Evolutionary conservation across 2,329 filamentous ascomycete genomes (phyloP), one percentile per base, ranked within the genome.

Genomic region (Trematosphaeria pertusa): DNA sequence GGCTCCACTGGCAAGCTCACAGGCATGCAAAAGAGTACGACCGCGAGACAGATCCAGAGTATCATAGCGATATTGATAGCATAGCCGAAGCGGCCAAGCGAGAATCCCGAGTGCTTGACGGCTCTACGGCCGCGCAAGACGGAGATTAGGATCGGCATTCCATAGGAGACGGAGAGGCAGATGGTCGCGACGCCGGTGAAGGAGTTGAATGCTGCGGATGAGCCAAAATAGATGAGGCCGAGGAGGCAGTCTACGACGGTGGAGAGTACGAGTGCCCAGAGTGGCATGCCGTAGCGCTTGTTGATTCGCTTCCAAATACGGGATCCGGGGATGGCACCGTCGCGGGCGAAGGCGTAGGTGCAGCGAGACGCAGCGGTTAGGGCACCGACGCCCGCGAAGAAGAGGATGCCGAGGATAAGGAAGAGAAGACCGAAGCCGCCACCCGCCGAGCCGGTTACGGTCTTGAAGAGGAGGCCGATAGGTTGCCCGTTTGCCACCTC

Each of bases 151-250:
- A 92, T 89, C 0, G 89, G 89, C 12, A 91, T 78, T 11, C 86
- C 87, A 67, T 92, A 92, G 0, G 87, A 89, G 3, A 85, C 84
- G 0, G 84, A 87, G 0, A 92, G 80, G 55, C 87, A 91, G 65
- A 92, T 91, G 4, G 88, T 91, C 1, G 88, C 88, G 1, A 91
- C 87, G 20, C 88, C 87, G 0, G 88, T 91, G 70, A 92, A 91
- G 8, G 84, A 86, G 75, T 87, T 88, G 75, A 92, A 92, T 0
- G 89, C 89, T 0, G 87, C 87, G 0, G 83, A 81, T 1, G 85
- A 88, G 8, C 89, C 89, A 54, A 92, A 90, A 74, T 89, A 92
- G 69, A 92, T 91, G 55, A 89, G 78, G 0, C 88, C 88, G 0
- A 92, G 78, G 9, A 91, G 73, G 56, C 84, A 87, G 67, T 88